phyloP scores from a whole-genome alignment of 352 stramenopile species.

The Globisporangium spiculum region DNA sequence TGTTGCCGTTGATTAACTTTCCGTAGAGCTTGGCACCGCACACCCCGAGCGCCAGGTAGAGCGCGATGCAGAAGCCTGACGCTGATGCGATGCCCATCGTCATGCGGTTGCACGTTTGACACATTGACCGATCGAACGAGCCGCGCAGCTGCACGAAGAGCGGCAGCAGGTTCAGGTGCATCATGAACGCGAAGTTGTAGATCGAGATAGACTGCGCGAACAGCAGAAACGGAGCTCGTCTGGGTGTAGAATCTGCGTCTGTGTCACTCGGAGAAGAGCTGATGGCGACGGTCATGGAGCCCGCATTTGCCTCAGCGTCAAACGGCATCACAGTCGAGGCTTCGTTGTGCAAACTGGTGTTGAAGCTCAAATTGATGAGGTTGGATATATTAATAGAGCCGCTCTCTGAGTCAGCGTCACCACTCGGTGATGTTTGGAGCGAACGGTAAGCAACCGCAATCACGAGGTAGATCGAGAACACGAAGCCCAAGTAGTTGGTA shows the following conservation, averaged over 20 bases:
- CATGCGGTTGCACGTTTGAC: neutral
- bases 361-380: neutral
- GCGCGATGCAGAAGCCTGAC: neutral
- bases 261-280: neutral
- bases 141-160: neutral
- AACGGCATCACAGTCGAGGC: neutral
- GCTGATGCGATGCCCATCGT: neutral
- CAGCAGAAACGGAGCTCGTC: neutral
- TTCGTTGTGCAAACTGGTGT: neutral
- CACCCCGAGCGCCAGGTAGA: neutral
- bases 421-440: neutral
- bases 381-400: neutral
- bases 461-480: neutral
- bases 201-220: neutral
- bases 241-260: neutral
- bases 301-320: neutral
- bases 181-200: neutral
- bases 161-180: neutral
- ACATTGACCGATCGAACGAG: neutral
- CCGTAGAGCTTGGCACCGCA: neutral
- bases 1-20: slow-evolving; percentile 28
- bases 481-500: neutral
- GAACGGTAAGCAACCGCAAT: neutral
- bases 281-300: neutral
- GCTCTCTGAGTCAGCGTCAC: neutral